Percentiles rank a stretch among this genome's conserved stretches.
phyloP scores from a whole-genome alignment of 1,139 yeast genomes.

The Nadsonia commutata region DNA sequence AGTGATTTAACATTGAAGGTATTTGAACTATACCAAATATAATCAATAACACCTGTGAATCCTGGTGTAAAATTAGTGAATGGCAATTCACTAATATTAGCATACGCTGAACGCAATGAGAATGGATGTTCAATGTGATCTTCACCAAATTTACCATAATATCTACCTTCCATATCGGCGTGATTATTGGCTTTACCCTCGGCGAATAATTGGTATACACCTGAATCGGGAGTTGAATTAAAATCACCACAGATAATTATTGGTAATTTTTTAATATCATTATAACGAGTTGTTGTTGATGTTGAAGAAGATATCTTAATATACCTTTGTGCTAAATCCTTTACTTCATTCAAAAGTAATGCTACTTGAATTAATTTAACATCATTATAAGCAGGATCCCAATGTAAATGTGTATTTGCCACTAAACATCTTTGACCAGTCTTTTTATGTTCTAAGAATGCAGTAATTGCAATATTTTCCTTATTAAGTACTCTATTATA shows the following conservation, averaged over 20 bases:
- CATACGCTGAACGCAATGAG: constrained; percentile 74
- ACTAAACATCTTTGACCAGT: constrained; percentile 54
- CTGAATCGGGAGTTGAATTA: constrained; percentile 75
- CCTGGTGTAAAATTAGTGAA: constrained; percentile 90
- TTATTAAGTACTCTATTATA: constrained; percentile 93
- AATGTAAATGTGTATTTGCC: constrained; percentile 89
- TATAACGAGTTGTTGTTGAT: constrained; percentile 19
- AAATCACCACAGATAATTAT: constrained; percentile 88
- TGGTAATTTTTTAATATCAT: constrained; percentile 53
- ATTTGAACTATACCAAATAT: constrained; percentile 83
- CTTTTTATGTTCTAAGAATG: constrained; percentile 53
- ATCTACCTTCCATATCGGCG: constrained; percentile 68
- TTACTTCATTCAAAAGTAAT: constrained; percentile 76
- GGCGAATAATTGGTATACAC: constrained; percentile 81
- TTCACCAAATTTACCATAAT: constrained; percentile 82
- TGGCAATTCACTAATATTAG: constrained; percentile 74
- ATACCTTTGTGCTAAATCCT: constrained; percentile 41
- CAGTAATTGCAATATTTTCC: constrained; percentile 77
- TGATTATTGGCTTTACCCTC: constrained; percentile 60
- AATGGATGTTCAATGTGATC: constrained; percentile 77
- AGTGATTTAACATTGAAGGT: constrained; percentile 71
- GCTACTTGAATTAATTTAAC: constrained; percentile 95
- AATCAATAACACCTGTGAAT: constrained; percentile 87
- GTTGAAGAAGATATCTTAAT: constrained; percentile 23
- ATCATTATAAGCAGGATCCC: constrained; percentile 96